Evolutionary conservation across 208 protist species (phyloP).

Genomic region (Porcisia deanei): DNA sequence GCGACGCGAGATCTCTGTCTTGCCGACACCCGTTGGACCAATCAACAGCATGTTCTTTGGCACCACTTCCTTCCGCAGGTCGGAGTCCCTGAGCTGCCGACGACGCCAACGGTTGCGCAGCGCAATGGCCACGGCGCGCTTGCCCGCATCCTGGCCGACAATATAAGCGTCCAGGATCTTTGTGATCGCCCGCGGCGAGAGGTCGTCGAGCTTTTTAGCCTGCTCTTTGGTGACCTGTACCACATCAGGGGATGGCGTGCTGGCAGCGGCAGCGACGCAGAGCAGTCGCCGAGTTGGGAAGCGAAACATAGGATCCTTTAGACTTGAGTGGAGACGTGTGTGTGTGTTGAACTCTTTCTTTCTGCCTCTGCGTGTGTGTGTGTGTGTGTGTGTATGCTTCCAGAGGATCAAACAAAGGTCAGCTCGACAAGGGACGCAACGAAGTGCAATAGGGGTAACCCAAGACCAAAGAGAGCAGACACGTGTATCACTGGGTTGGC

Average conservation of each 20-base stretch:
- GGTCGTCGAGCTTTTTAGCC: constrained; percentile 67
- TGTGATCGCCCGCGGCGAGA: constrained; percentile 93
- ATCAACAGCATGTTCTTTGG: constrained; percentile 96
- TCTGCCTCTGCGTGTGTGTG: neutral
- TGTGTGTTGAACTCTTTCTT: too few relatives aligned
- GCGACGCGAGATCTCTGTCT: constrained; percentile 96
- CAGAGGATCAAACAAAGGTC: neutral
- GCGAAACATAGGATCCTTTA: constrained; percentile 50
- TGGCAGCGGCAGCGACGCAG: constrained; percentile 44
- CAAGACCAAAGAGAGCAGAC: neutral
- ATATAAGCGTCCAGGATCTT: constrained; percentile 95
- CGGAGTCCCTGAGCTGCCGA: constrained; percentile 72
- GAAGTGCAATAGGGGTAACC: neutral
- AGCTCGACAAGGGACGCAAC: neutral
- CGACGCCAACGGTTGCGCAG: constrained; percentile 96
- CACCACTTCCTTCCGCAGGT: constrained; percentile 83
- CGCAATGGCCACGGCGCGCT: constrained; percentile 96
- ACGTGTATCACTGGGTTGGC: neutral
- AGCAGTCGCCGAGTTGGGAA: constrained; percentile 42
- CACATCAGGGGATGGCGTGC: constrained; percentile 61
- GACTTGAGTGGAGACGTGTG: neutral
- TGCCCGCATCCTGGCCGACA: constrained; percentile 95
- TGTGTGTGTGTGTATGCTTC: neutral
- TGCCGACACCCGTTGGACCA: constrained; percentile 93
- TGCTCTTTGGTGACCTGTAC: constrained; percentile 47